Evolutionary conservation across 2,329 filamentous ascomycete species (phyloP).

Genomic region (Cytospora piceae): DNA sequence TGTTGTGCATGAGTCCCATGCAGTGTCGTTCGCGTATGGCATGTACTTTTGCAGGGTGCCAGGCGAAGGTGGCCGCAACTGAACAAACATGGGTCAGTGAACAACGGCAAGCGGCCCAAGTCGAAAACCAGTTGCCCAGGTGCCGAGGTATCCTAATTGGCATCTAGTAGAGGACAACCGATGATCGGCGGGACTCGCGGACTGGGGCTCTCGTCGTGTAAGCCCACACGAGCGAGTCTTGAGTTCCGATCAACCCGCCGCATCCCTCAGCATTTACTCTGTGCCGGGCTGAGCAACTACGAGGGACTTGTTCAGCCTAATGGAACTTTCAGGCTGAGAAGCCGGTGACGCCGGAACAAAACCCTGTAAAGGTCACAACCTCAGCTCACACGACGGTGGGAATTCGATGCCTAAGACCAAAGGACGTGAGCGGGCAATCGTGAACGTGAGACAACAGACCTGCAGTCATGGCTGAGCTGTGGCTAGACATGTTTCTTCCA

Average conservation of each 20-base stretch:
- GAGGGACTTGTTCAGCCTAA: background rate
- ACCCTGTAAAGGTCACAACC: background rate
- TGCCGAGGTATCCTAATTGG: background rate
- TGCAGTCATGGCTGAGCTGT: background rate
- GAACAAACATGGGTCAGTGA: background rate
- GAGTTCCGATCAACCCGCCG: background rate
- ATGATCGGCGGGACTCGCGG: background rate
- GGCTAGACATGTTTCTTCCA: constrained; percentile 5
- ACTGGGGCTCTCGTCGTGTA: background rate
- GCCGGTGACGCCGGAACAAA: background rate
- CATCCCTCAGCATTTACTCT: background rate
- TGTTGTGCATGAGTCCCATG: background rate
- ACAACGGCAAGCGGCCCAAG: background rate
- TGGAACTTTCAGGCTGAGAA: background rate
- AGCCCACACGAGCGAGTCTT: background rate
- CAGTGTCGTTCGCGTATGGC: background rate
- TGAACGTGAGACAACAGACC: constrained; percentile 1
- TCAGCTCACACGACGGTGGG: background rate
- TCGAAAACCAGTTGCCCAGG: too few species aligned
- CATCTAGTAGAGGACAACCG: background rate
- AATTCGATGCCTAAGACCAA: constrained; percentile 2
- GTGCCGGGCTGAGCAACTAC: background rate
- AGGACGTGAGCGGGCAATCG: background rate
- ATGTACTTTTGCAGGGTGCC: background rate
- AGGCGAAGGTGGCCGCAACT: background rate